Base-by-base conservation (phyloP, 768 basidiomycete species). In the Brasilioporus rufonigricans region DNA sequence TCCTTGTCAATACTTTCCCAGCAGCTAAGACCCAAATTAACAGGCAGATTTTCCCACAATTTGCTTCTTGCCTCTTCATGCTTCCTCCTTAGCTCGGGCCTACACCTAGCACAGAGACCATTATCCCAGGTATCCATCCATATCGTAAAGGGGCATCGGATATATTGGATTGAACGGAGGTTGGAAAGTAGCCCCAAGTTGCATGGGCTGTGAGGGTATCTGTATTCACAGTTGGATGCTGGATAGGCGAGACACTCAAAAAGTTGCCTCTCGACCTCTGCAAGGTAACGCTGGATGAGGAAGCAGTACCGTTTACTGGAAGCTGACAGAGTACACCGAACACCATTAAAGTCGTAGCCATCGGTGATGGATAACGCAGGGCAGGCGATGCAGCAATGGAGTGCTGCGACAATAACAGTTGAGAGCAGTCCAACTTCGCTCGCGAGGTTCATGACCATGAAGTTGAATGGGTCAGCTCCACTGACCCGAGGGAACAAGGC, bases 391-490 rank as follows among this genome's bases (percentile, higher is more conserved):
- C 49, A 59, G 44, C 48, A 53, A 27, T 55, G 19, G 29, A 51
- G 29, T 11, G 14, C 41, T 12, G 49, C 44, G 9, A 62, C 18
- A n/a, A 45, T 21, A 3, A 45, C 45, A 4, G 27, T 26, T 1
- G 53, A 48, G 27, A 51, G 23, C 18, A 56, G 46, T 13, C 57
- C 61, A 16, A 45, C n/a, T 49, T 62, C 61, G 18, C n/a, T 39
- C 9, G 61, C 57, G 2, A 59, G 13, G 31, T 63, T 56, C 51
- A 59, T 59, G 39, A 62, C 13, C 36, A 16, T 31, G 51, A 62
- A 62, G 31, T 56, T 55, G 41, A 46, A 56, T 2, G 44, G 47
- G n/a, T 62, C 61, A 27, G 24, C 29, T n/a, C 33, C 53, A 16
- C 44, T 55, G 26, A 62, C 2, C 2, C 27, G n/a, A 23, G 57